A percentile compares a stretch with the other conserved stretches of the same genome.
Evolutionary conservation across 1,284 basidiomycete genomes (phyloP).

Genomic region (Leccinum cinnamomeum): DNA sequence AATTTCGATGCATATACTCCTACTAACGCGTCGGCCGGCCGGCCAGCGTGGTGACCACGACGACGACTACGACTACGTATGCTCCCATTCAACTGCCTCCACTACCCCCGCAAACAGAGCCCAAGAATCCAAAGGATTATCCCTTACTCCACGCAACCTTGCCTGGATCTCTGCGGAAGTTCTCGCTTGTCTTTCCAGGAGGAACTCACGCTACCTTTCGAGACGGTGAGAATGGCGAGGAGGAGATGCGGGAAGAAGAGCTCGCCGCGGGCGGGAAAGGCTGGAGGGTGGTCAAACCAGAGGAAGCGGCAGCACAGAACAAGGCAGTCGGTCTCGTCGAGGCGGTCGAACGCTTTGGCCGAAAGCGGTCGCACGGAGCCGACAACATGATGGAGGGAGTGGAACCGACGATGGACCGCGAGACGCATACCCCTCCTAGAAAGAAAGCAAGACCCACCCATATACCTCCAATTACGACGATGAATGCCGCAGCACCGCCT

Average conservation of each 20-base stretch:
- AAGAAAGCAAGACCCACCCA: slow-evolving; percentile 71
- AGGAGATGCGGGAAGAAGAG: slow-evolving; percentile 70
- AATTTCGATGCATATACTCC: slow-evolving; percentile 5
- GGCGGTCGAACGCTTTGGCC: slow-evolving; percentile 77
- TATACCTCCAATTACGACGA: slow-evolving; percentile 54
- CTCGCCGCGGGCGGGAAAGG: slow-evolving; percentile 63
- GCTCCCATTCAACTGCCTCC: slow-evolving; percentile 76
- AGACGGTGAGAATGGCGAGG: slow-evolving; percentile 60
- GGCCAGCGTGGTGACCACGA: slow-evolving; percentile 78
- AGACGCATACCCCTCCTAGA: slow-evolving; percentile 58
- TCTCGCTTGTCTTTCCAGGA: slow-evolving; percentile 75
- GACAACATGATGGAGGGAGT: slow-evolving; percentile 79
- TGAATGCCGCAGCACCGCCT: slow-evolving; percentile 72
- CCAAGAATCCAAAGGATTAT: slow-evolving; percentile 76
- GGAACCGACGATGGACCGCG: slow-evolving; percentile 53
- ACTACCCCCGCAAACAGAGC: slow-evolving; percentile 63
- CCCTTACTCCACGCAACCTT: slow-evolving; percentile 70
- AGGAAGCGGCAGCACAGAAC: slow-evolving; percentile 51
- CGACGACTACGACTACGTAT: slow-evolving; percentile 81
- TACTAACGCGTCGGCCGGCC: slow-evolving; percentile 32
- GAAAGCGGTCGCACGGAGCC: slow-evolving; percentile 68
- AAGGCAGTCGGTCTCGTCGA: slow-evolving; percentile 66
- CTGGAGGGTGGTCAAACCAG: slow-evolving; percentile 71
- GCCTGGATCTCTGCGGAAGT: slow-evolving; percentile 66
- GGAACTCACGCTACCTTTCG: slow-evolving; percentile 75